These are phyloP conservation scores for Stenocarpella maydis DNA, from an alignment of 2,329 filamentous ascomycete genomes.

Conservation along the genomic window DNA sequence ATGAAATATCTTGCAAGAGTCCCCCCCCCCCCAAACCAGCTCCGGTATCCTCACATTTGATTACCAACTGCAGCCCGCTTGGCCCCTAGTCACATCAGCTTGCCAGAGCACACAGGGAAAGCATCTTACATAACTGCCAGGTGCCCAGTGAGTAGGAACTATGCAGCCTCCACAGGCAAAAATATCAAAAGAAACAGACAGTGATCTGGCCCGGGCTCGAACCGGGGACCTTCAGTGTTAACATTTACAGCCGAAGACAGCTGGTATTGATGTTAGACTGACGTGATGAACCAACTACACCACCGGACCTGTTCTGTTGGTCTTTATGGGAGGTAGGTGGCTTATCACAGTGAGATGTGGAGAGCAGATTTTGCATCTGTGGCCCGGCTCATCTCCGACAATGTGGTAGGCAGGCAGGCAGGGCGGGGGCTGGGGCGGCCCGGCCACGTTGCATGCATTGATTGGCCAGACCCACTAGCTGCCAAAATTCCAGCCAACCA, in stretches of 20 bases:
- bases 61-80: too few relatives aligned
- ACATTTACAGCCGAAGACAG: neutral
- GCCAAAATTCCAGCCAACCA: neutral
- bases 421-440: neutral
- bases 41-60: too few relatives aligned
- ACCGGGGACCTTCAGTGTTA: constrained; percentile 29
- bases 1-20: neutral
- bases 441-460: neutral
- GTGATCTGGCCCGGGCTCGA: constrained; percentile 28
- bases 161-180: neutral
- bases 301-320: constrained; percentile 3
- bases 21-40: too few relatives aligned
- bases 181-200: neutral
- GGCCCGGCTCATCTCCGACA: neutral
- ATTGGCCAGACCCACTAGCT: neutral
- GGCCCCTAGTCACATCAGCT: too few relatives aligned
- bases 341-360: too few relatives aligned
- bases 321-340: fast-evolving
- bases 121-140: too few relatives aligned
- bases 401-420: neutral
- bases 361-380: neutral
- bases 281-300: constrained; percentile 31
- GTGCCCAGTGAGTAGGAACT: too few relatives aligned
- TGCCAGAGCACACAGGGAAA: too few relatives aligned
- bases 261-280: constrained; percentile 14